Conservation (phyloP, 371 early-diverging fungal genomes). For the Rhizomucor miehei region DNA sequence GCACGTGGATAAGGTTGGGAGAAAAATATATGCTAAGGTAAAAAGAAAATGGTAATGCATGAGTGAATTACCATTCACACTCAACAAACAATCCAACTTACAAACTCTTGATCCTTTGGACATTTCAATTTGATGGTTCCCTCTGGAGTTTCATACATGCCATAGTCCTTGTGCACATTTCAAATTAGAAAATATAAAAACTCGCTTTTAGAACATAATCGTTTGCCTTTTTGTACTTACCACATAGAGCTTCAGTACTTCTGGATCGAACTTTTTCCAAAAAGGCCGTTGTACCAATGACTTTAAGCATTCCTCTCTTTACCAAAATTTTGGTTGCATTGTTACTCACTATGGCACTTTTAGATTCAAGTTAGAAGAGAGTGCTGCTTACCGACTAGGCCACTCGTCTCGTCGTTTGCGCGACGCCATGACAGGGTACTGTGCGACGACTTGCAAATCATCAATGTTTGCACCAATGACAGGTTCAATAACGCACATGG, state of each 20-base stretch:
- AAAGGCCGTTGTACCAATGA: constrained; percentile 22
- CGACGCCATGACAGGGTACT: constrained; percentile 14
- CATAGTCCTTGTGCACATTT: constrained; percentile 39
- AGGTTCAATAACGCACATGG: constrained; percentile 34
- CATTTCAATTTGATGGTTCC: constrained; percentile 41
- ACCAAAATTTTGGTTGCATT: neutral
- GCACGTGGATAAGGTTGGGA: constrained; percentile 5
- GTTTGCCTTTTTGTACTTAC: constrained; percentile 11
- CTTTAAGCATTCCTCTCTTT: constrained; percentile 28
- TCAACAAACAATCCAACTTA: constrained; percentile 11
- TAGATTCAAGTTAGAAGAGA: no score
- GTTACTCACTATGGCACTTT: neutral
- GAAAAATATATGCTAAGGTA: constrained; percentile 21
- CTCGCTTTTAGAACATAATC: no score
- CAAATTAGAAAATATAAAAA: neutral
- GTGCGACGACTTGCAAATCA: constrained; percentile 13
- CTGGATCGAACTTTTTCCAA: constrained; percentile 35
- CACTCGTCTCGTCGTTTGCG: constrained; percentile 20
- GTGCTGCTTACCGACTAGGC: constrained; percentile 7
- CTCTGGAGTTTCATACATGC: constrained; percentile 39
- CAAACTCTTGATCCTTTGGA: constrained; percentile 38
- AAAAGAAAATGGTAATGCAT: neutral
- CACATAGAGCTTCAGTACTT: constrained; percentile 35
- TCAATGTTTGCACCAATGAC: constrained; percentile 17
- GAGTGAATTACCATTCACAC: no score